Conservation (phyloP, 1,284 basidiomycete species). For the Vanrija pseudolonga region DNA sequence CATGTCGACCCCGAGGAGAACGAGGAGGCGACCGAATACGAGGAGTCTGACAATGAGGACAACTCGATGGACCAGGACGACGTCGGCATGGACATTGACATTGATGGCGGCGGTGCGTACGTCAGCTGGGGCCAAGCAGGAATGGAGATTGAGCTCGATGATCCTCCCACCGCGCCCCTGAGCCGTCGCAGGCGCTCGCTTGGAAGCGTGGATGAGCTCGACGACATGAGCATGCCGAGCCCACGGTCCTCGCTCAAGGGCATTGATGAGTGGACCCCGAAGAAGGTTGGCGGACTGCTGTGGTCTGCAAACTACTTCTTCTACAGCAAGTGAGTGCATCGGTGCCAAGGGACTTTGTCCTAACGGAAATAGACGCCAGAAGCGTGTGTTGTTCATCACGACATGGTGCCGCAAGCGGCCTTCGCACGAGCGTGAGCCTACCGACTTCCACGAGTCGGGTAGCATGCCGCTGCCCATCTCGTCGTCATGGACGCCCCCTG, state of each 20-base stretch:
- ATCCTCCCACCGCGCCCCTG: background rate
- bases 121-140: conserved; percentile 31
- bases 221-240: conserved; percentile 16
- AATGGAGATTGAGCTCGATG: conserved; percentile 28
- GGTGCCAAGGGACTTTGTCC: background rate
- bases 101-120: conserved; percentile 35
- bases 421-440: conserved; percentile 9
- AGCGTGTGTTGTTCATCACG: conserved; percentile 88
- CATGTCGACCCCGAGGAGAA: conserved; percentile 79
- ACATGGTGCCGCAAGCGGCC: conserved; percentile 76
- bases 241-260: conserved; percentile 3
- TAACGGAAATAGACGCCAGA: conserved; percentile 54
- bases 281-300: conserved; percentile 68
- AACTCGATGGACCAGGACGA: conserved; percentile 31
- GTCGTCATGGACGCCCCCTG: conserved; percentile 27
- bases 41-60: conserved; percentile 40
- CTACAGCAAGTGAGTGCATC: conserved; percentile 69
- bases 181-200: background rate
- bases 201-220: conserved; percentile 56
- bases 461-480: conserved; percentile 36
- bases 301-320: conserved; percentile 99
- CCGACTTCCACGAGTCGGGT: conserved; percentile 13
- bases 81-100: conserved; percentile 37
- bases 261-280: conserved; percentile 50
- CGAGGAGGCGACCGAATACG: conserved; percentile 49